Base-by-base conservation (phyloP, 495 filamentous ascomycete species). In the Hypoxylon rickii region DNA sequence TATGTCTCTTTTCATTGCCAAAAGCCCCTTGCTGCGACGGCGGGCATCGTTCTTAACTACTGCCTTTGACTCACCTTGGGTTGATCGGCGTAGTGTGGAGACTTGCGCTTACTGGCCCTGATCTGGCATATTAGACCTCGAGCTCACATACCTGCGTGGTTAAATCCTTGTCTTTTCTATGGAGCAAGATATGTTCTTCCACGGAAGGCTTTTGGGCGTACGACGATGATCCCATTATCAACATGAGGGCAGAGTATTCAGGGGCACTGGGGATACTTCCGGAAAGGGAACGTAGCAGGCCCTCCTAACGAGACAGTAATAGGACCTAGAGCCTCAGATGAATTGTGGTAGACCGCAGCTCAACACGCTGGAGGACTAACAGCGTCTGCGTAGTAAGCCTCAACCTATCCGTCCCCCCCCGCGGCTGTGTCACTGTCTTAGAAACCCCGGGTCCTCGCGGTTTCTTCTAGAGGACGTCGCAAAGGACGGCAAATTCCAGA, bases 341-440 rank as follows among this genome's bases (percentile, higher is more conserved):
- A 32, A 18, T 22, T 31, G 11, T 26, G 18, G 44, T 15, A 46
- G 31, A 31, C 29, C 31, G 17, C 22, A 34, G 31, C 11, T 20
- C 15, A 21, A 17, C 8, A 17, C 18, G 13, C 24, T 43, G 32
- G 46, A 32, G 4, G 12, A 17, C 24, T 13, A 34, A 22, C 42
- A 47, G 49, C 42, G 19, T 47, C 41, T 34, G 48, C 34, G 33
- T 54, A 63, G 59, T 63, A 63, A 63, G 59, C 59, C n/a, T 33
- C 41, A 22, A 8, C 33, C 34, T 12, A 18, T 41, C 22, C 42
- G 32, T 47, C 52, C 37, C 48, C 37, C 29, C 38, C 42, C n/a
- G 41, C 21, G 39, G 33, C 13, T 43, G 15, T 10, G 32, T 13
- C 31, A 24, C 32, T 19, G 24, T 19, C 37, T 42, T 20, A 10